These are phyloP conservation scores for Cladosporium sp. DNA, from an alignment of 2,329 filamentous ascomycete species.

Conservation along the genomic window DNA sequence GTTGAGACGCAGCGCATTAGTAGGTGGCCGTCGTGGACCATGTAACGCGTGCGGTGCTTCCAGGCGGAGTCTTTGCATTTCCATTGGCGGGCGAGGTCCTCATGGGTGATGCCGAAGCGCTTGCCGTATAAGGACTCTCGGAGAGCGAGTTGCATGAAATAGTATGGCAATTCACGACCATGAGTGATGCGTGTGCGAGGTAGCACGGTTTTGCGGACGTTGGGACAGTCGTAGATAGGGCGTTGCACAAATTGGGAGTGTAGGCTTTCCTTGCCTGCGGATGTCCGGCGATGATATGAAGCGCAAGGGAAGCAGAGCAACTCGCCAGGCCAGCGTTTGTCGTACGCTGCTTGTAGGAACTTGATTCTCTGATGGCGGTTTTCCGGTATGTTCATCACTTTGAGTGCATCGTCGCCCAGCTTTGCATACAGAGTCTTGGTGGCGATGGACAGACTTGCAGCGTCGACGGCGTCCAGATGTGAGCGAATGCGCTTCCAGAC, in stretches of 20 bases:
- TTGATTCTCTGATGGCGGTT: slow-evolving; percentile 51
- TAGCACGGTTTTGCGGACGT: slow-evolving; percentile 52
- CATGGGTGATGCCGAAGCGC: slow-evolving; percentile 50
- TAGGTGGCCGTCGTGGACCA: slow-evolving; percentile 55
- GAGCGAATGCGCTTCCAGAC: slow-evolving; percentile 51
- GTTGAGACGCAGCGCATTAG: slow-evolving; percentile 61
- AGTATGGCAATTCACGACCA: slow-evolving; percentile 58
- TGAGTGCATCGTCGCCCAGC: slow-evolving; percentile 46
- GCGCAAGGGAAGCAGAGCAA: slow-evolving; percentile 62
- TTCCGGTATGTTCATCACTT: slow-evolving; percentile 43
- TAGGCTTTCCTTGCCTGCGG: slow-evolving; percentile 56
- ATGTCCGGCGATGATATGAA: slow-evolving; percentile 56
- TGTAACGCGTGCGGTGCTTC: slow-evolving; percentile 58
- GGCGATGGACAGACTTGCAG: slow-evolving; percentile 53
- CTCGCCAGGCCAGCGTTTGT: slow-evolving; percentile 55
- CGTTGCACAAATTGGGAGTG: slow-evolving; percentile 57
- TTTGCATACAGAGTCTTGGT: slow-evolving; percentile 50
- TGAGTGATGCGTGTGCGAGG: slow-evolving; percentile 58
- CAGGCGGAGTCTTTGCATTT: slow-evolving; percentile 54
- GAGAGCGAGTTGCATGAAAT: slow-evolving; percentile 60
- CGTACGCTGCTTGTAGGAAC: slow-evolving; percentile 52
- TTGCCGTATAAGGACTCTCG: slow-evolving; percentile 53
- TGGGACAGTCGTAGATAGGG: slow-evolving; percentile 59
- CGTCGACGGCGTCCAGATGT: slow-evolving; percentile 49
- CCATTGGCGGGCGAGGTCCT: slow-evolving; percentile 57